Conservation (phyloP, 2,329 filamentous ascomycete genomes). For the Neonectria punicea region DNA sequence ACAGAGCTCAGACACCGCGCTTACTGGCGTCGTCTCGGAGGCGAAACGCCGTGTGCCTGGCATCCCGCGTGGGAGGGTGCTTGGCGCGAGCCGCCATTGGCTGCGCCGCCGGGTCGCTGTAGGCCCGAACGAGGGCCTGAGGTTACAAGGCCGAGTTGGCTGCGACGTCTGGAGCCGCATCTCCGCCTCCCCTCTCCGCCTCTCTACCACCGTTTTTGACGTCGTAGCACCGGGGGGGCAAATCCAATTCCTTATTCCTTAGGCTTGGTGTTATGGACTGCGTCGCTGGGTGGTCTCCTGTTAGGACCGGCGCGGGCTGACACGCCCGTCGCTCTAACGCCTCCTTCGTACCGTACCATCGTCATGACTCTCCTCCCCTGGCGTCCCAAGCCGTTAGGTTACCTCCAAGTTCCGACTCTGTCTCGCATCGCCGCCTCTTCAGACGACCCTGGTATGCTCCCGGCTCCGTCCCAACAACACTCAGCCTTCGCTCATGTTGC, state of each 20-base stretch:
- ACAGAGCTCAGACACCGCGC: constrained; percentile 32
- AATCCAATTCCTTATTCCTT: background rate
- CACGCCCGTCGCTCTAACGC: constrained; percentile 1
- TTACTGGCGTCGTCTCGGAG: constrained; percentile 27
- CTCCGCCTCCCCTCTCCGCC: constrained; percentile 11
- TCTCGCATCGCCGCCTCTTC: constrained; percentile 37
- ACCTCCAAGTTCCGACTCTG: constrained; percentile 25
- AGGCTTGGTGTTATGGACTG: background rate
- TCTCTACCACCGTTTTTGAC: constrained; percentile 1
- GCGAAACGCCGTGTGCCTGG: constrained; percentile 40
- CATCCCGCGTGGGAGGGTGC: constrained; percentile 23
- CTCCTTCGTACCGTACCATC: background rate
- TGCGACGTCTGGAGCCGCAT: constrained; percentile 41
- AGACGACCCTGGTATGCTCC: constrained; percentile 20
- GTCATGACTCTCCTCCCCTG: constrained; percentile 17
- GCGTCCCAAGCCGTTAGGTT: constrained; percentile 8
- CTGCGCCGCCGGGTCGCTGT: constrained; percentile 25
- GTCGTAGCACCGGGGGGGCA: background rate
- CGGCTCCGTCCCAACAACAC: constrained; percentile 27
- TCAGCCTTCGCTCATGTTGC: constrained; percentile 28
- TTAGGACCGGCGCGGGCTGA: background rate
- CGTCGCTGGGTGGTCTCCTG: background rate
- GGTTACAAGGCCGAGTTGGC: constrained; percentile 1
- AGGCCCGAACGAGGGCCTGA: constrained; percentile 14
- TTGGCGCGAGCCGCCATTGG: constrained; percentile 30